A percentile compares a stretch with the other conserved stretches of the same genome.
Evolutionary conservation across 2,329 filamentous ascomycete species (phyloP).

Genomic region (Cercospora beticola): DNA sequence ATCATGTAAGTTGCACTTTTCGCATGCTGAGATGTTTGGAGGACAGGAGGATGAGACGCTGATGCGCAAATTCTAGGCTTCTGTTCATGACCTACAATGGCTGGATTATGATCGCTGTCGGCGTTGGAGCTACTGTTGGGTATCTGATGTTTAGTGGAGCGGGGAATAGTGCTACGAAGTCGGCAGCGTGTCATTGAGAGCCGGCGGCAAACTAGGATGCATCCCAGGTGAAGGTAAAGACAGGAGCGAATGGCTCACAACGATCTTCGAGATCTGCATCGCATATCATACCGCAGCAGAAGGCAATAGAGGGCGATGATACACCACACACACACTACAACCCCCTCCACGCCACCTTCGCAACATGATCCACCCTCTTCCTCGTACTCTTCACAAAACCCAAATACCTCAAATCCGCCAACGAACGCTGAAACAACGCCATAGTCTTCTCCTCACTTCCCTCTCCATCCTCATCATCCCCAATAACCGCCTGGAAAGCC

Average conservation of each 20-base stretch:
- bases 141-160: constrained; percentile 78
- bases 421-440: constrained; percentile 77
- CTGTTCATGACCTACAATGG: constrained; percentile 99
- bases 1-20: constrained; percentile 72
- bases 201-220: too few relatives aligned
- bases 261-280: too few relatives aligned
- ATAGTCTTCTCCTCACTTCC: constrained; percentile 31
- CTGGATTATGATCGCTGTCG: constrained; percentile 92
- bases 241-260: not conserved
- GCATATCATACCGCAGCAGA: not conserved
- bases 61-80: constrained; percentile 61
- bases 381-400: constrained; percentile 86
- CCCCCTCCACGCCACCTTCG: constrained; percentile 80
- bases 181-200: constrained; percentile 79
- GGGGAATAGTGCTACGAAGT: constrained; percentile 64
- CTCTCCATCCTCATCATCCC: constrained; percentile 36
- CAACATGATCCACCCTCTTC: constrained; percentile 89
- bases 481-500: constrained; percentile 67
- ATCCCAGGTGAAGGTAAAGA: not conserved
- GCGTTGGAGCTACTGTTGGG: constrained; percentile 82
- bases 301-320: not conserved
- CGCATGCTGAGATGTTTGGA: constrained; percentile 32
- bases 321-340: constrained; percentile 45
- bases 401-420: constrained; percentile 81
- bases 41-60: not conserved